phyloP scores from a whole-genome alignment of 331 rosid genomes.

The Pyrus hybrid region DNA sequence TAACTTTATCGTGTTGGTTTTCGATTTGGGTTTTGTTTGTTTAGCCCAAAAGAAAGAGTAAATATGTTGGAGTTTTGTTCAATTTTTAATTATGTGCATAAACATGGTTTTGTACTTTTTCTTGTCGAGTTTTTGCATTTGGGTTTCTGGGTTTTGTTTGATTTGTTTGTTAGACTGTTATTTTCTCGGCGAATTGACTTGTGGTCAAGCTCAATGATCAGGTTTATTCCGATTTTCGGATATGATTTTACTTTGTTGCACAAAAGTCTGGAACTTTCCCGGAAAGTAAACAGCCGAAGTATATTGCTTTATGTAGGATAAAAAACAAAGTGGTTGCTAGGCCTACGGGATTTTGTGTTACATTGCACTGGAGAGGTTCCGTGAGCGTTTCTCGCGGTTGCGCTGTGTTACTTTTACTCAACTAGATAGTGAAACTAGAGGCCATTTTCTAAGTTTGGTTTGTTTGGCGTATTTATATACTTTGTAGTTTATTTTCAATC shows the following conservation, averaged over 20 bases:
- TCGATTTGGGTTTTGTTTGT: background rate
- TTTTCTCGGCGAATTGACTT: background rate
- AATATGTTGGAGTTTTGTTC: background rate
- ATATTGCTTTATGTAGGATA: background rate
- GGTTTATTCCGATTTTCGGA: background rate
- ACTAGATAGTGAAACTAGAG: slow-evolving; percentile 5
- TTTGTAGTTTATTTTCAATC: background rate
- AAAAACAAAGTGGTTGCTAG: background rate
- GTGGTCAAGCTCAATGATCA: background rate
- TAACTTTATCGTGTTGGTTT: background rate
- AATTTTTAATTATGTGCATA: background rate
- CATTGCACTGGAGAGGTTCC: slow-evolving; percentile 1
- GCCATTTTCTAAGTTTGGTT: background rate
- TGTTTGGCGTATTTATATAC: background rate
- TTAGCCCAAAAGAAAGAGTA: background rate
- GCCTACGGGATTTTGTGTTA: background rate
- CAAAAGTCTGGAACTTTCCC: background rate
- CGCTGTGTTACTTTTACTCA: background rate
- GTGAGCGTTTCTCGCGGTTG: background rate
- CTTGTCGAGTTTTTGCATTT: background rate
- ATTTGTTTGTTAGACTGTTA: background rate
- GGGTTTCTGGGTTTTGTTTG: slow-evolving; percentile 1
- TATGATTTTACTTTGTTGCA: background rate
- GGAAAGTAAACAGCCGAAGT: background rate
- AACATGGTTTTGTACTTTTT: background rate